phyloP scores from a whole-genome alignment of 2,329 filamentous ascomycete genomes.

The Madurella fahalii region DNA sequence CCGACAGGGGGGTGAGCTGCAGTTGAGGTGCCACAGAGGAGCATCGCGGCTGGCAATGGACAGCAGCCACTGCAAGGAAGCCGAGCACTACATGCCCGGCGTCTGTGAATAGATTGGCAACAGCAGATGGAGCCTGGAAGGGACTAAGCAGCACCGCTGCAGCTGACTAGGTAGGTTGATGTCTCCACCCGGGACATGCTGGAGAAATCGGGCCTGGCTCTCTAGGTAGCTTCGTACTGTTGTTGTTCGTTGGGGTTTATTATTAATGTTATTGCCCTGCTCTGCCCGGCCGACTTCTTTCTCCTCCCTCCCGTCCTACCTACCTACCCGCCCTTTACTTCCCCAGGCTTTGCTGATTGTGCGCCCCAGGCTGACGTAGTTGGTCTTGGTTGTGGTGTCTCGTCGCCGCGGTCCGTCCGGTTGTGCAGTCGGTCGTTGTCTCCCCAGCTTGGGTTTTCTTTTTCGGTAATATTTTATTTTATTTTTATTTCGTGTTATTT shows the following conservation, averaged over 20 bases:
- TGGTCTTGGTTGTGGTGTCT: conserved; percentile 11
- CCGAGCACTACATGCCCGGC: neutral
- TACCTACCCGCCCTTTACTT: conserved; percentile 1
- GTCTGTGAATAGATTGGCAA: conserved; percentile 9
- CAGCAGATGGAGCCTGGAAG: neutral
- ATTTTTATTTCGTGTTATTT: neutral
- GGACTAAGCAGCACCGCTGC: neutral
- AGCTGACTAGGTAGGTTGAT: neutral
- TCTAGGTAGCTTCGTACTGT: neutral
- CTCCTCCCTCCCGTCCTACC: conserved; percentile 5
- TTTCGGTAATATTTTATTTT: neutral
- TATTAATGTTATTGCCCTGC: neutral
- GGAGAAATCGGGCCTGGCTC: neutral
- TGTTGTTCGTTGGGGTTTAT: neutral
- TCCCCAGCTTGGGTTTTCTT: conserved; percentile 5
- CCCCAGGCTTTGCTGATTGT: conserved; percentile 8
- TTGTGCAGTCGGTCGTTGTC: conserved; percentile 23
- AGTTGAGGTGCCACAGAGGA: neutral
- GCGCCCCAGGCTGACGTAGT: conserved; percentile 14
- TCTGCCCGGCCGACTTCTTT: conserved; percentile 2
- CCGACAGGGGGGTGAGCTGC: neutral
- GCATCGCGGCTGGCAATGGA: conserved; percentile 5
- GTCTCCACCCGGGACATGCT: neutral
- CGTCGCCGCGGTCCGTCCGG: conserved; percentile 7
- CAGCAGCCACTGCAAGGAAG: conserved; percentile 8